Base-by-base conservation (phyloP, 208 protist species). In the Leishmania mexicana region DNA sequence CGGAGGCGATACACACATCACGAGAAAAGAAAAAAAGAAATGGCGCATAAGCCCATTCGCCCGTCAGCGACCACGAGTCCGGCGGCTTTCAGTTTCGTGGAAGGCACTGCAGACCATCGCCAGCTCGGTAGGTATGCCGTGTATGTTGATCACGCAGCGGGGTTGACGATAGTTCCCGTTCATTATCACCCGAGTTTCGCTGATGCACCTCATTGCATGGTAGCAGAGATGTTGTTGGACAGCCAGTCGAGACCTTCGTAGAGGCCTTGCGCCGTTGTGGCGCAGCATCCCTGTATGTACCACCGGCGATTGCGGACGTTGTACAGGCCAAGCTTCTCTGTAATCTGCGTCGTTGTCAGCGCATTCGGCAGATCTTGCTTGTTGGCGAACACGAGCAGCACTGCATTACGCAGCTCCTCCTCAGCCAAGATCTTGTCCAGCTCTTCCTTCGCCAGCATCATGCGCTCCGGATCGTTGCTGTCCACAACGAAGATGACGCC, bases 361-460 rank as follows among this genome's bases (percentile, higher is more conserved):
- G 99, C 98, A 85, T 99, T 99, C 62, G 99, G 98, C 68, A 99
- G 84, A 93, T 99, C 99, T 89, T 99, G 98, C 91, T 99, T 99
- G 96, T 99, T 99, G 21, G 99, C 99, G 81, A 99, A 99, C 4
- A 99, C 98, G 5, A 99, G 95, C 19, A 99, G 85, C 38, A 96
- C 87, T 0, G 98, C 98, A 75, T 99, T 98, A 68, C 96, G 89
- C 24, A 99, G 96, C 88, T 99, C 98, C 79, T 99, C 98, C 87
- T 99, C 99, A 8, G 90, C 85, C n/a, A 99, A 79, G 90, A 99
- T 98, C 84, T 96, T 98, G 76, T 99, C 94, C 38, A 99, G 91
- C 86, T 99, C 99, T 31, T 94, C 95, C 47, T 91, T 85, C 13
- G 98, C 98, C 74, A 98, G 90, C 5, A 83, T 88, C 24, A 99